Evolutionary conservation across 2,329 filamentous ascomycete species (phyloP).

Genomic region (Botrytis aclada): DNA sequence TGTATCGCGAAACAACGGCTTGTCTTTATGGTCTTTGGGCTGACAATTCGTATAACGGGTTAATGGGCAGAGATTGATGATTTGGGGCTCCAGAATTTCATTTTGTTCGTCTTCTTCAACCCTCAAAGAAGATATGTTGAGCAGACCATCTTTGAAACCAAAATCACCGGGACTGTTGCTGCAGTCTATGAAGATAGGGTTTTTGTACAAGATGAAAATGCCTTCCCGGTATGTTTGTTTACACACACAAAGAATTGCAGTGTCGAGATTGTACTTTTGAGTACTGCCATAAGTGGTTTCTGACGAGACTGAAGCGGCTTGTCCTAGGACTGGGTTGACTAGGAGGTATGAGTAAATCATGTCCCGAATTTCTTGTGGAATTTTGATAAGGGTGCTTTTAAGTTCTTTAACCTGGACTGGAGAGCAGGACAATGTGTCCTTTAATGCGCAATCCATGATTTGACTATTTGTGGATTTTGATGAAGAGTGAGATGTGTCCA

Average conservation of each 20-base stretch:
- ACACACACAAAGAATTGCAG: neutral
- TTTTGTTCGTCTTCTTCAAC: neutral
- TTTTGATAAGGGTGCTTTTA: neutral
- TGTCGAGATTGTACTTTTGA: neutral
- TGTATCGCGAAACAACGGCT: neutral
- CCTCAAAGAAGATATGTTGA: accelerated
- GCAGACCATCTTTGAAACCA: neutral
- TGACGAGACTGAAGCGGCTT: neutral
- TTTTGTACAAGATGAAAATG: neutral
- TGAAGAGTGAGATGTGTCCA: neutral
- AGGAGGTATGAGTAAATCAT: neutral
- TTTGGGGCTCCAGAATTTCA: neutral
- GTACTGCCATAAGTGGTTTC: neutral
- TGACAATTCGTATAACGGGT: neutral
- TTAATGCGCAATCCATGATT: neutral
- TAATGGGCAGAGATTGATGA: neutral
- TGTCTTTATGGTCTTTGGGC: neutral
- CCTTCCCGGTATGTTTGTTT: neutral
- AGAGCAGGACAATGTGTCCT: neutral
- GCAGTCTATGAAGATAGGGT: neutral
- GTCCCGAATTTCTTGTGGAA: neutral
- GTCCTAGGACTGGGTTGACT: neutral
- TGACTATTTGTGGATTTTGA: neutral
- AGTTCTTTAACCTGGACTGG: neutral
- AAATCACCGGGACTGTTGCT: neutral